Conservation (phyloP, 257 asterid genomes). For the Solanum gandarillasii region DNA sequence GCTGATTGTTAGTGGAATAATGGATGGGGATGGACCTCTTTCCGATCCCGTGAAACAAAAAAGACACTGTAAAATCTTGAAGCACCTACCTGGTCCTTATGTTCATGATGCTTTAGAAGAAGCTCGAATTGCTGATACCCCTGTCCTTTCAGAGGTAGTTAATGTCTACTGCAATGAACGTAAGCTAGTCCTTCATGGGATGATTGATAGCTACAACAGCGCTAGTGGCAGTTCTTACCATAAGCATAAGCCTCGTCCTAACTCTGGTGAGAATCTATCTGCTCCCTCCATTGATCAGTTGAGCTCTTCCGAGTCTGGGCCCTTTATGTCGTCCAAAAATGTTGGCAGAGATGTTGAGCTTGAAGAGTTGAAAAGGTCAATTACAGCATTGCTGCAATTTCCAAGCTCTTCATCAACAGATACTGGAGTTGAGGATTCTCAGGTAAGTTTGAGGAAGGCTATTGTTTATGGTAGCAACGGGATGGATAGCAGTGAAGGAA, state of each 20-base stretch:
- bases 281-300: constrained; percentile 45
- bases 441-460: constrained; percentile 38
- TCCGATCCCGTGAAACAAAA: constrained; percentile 49
- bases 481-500: constrained; percentile 53
- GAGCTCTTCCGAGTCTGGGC: constrained; percentile 30
- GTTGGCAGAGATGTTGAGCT: constrained; percentile 33
- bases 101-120: constrained; percentile 55
- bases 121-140: constrained; percentile 45
- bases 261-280: constrained; percentile 34
- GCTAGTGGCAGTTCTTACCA: constrained; percentile 18
- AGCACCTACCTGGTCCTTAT: constrained; percentile 71
- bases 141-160: constrained; percentile 46
- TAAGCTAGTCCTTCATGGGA: constrained; percentile 56
- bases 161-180: constrained; percentile 74
- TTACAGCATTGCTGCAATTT: constrained; percentile 51
- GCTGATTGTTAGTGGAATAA: constrained; percentile 80
- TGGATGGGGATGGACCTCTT: constrained; percentile 59
- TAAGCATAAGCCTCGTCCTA: constrained; percentile 30
- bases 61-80: constrained; percentile 82
- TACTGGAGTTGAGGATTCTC: constrained; percentile 47
- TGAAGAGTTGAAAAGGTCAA: constrained; percentile 65
- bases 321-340: constrained; percentile 17
- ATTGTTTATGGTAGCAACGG: constrained; percentile 27
- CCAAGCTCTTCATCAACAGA: constrained; percentile 35
- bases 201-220: constrained; percentile 32